Evolutionary conservation across 108 stramenopile genomes (phyloP), one percentile per base, ranked within the genome.

Genomic region (Nitzschia inconspicua): DNA sequence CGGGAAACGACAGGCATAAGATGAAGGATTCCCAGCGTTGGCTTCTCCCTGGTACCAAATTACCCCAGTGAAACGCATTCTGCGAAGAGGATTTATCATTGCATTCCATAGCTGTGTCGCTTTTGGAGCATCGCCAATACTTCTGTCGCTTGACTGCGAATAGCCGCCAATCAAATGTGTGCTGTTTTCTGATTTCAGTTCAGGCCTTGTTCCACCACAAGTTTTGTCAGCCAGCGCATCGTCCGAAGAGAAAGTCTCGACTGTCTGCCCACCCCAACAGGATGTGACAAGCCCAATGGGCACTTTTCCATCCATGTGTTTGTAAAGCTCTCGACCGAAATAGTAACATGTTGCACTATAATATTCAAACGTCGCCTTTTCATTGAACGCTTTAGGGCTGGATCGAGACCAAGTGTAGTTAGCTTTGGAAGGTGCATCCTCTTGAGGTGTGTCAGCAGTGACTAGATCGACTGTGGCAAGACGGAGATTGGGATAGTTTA

Each of bases 21-120:
- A 64, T 10, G 26, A 40, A 1, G 53, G 36, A 57, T 52, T 51
- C n/a, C 31, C 27, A 9, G 25, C 53, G 44, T 71, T 60, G 13
- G 70, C 39, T 43, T 71, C 70, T 28, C 70, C 70, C 32, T 71
- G 70, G 48, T 71, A 71, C 70, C 70, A 71, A 4, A 64, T 20
- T 2, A 36, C 28, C 0, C 40, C 70, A 18, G 47, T 22, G 16
- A 71, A 57, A 8, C 55, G 23, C 63, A 64, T 64, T 5, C 40
- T 35, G 23, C 51, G 13, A 20, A 64, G 25, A 22, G 71, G 71
- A 60, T 65, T 47, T 43, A 72, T 72, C 71, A 72, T 72, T 22
- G 47, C 71, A 43, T 70, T 64, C 54, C 55, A 70, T 1, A 70
- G n/a, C 27, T 31, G 35, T 9, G 22, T 49, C 19, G 9, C 3